Percentiles rank a stretch among this genome's conserved stretches.
Evolutionary conservation across 2,329 filamentous ascomycete genomes (phyloP).

Genomic region (Penicillium sp.): DNA sequence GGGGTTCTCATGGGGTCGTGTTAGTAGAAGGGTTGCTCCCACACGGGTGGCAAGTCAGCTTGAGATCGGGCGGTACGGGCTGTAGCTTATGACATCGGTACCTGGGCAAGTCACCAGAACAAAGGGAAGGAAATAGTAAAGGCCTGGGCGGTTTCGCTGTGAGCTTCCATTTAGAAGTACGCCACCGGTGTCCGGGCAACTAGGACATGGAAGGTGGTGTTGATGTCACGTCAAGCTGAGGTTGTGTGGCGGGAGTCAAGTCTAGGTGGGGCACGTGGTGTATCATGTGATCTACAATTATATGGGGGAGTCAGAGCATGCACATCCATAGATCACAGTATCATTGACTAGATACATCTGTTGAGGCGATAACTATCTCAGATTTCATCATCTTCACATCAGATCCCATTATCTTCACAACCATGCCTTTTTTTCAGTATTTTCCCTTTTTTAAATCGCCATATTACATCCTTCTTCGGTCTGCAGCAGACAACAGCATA

Average conservation of each 20-base stretch:
- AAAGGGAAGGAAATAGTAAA: not conserved
- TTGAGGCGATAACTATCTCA: not conserved
- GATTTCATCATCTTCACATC: not conserved
- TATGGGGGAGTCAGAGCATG: not conserved
- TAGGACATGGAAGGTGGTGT: constrained; percentile 9
- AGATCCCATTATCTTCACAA: not conserved
- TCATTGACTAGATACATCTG: not conserved
- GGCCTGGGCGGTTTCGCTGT: not conserved
- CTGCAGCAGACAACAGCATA: not conserved
- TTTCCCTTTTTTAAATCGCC: not conserved
- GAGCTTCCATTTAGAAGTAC: not conserved
- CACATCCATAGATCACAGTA: not conserved
- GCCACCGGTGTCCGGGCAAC: not conserved
- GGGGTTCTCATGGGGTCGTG: not conserved
- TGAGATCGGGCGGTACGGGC: constrained; percentile 6
- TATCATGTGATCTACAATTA: constrained; percentile 3
- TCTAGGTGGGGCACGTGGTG: not conserved
- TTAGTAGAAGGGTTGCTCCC: not conserved
- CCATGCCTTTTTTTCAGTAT: not conserved
- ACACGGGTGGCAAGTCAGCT: constrained; percentile 1
- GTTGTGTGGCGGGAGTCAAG: not conserved
- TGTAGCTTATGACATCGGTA: constrained; percentile 1
- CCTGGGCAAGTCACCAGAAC: not conserved
- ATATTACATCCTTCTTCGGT: not conserved
- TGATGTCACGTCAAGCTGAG: constrained; percentile 15